Percentiles rank a stretch among this genome's conserved stretches.
Conservation (phyloP, 495 filamentous ascomycete species). For the Friedmanniomyces simplex region DNA sequence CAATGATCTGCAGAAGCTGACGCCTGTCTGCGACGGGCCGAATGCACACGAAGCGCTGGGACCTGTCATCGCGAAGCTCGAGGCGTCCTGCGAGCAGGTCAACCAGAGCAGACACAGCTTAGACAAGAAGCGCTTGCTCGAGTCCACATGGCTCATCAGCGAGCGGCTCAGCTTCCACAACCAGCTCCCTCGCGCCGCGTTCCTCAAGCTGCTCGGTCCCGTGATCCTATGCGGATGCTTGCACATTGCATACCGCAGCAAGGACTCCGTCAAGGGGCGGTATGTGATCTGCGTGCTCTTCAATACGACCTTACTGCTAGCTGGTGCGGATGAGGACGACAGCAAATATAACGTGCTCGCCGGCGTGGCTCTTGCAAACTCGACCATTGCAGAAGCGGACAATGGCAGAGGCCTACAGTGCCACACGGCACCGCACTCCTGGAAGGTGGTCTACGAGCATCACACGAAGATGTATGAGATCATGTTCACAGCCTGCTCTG, state of each 20-base stretch:
- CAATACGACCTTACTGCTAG: conserved; percentile 67
- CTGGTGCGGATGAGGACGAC: conserved; percentile 48
- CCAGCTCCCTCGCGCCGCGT: conserved; percentile 43
- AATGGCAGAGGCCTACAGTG: conserved; percentile 83
- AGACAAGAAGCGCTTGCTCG: conserved; percentile 36
- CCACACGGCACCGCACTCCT: conserved; percentile 73
- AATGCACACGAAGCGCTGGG: conserved; percentile 68
- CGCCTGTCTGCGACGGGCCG: conserved; percentile 73
- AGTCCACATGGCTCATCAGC: conserved; percentile 68
- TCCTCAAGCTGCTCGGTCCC: conserved; percentile 68
- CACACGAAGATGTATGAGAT: conserved; percentile 70
- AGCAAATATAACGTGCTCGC: conserved; percentile 63
- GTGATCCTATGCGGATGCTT: conserved; percentile 77
- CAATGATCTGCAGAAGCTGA: conserved; percentile 67
- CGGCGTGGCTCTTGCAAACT: conserved; percentile 57
- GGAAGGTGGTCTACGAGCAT: conserved; percentile 84
- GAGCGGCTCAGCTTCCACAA: conserved; percentile 64
- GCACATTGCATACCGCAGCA: conserved; percentile 70
- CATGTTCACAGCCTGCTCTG: conserved; percentile 78
- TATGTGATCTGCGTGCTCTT: conserved; percentile 89
- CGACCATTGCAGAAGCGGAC: conserved; percentile 63
- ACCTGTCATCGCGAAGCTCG: conserved; percentile 59
- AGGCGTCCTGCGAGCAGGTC: conserved; percentile 60
- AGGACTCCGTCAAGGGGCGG: conserved; percentile 53
- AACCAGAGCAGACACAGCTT: conserved; percentile 57